Conservation (phyloP, 768 basidiomycete genomes). For the Suillus clintonianus region DNA sequence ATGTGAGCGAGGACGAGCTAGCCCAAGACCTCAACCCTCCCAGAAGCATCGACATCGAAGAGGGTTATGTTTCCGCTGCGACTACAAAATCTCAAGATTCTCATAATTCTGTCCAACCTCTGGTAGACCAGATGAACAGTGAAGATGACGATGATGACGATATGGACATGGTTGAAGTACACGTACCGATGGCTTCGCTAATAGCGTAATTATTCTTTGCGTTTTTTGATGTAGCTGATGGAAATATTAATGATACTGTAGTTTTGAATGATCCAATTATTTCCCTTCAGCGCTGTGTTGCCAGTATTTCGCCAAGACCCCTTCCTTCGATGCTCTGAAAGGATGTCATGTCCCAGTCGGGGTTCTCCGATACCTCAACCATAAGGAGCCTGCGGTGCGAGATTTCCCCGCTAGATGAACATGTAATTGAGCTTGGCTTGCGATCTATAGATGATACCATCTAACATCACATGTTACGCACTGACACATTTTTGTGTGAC, state of each 20-base stretch:
- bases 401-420: not conserved
- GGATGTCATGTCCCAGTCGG: not conserved
- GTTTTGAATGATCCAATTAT: not conserved
- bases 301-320: not conserved
- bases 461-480: not conserved
- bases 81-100: not conserved
- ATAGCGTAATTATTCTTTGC: conserved; percentile 12
- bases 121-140: not conserved
- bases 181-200: conserved; percentile 17
- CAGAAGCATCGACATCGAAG: not conserved
- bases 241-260: conserved; percentile 4
- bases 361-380: not conserved
- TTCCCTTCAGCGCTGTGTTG: not conserved
- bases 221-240: not conserved
- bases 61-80: not conserved
- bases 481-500: not conserved
- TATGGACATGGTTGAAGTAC: conserved; percentile 31
- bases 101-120: not conserved
- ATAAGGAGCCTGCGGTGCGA: not conserved
- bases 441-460: not conserved
- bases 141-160: conserved; percentile 17
- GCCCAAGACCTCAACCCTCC: conserved; percentile 26
- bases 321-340: not conserved
- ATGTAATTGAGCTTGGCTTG: not conserved
- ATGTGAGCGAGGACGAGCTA: conserved; percentile 35